Percentiles rank a stretch among this genome's conserved stretches.
Evolutionary conservation across 176 grass and related monocot species (phyloP).

Genomic region (Melocanna baccifera): DNA sequence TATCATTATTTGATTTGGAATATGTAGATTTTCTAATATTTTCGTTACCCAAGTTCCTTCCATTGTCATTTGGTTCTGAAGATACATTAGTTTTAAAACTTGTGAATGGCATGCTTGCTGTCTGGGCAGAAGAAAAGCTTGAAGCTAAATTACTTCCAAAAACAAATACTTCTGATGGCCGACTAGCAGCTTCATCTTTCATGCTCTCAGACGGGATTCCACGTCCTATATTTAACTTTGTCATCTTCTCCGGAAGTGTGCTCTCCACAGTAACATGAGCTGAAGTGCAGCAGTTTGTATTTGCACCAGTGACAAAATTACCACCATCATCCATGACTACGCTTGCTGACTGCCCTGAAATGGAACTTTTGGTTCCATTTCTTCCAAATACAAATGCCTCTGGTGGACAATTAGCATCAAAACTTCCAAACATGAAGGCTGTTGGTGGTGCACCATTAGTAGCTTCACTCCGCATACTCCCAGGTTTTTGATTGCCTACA

Average conservation of each 20-base stretch:
- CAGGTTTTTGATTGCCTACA: slow-evolving; percentile 8
- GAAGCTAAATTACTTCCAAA: slow-evolving; percentile 55
- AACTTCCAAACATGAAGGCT: neutral
- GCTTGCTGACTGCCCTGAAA: slow-evolving; percentile 9
- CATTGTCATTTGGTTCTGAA: slow-evolving; percentile 17
- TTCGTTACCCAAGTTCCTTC: slow-evolving; percentile 19
- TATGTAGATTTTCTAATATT: slow-evolving; percentile 15
- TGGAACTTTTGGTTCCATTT: slow-evolving; percentile 14
- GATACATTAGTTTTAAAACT: slow-evolving; percentile 25
- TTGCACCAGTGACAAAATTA: slow-evolving; percentile 29
- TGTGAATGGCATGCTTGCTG: slow-evolving; percentile 20
- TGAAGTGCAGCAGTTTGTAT: slow-evolving; percentile 20
- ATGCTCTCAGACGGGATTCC: slow-evolving; percentile 30
- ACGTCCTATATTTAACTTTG: slow-evolving; percentile 52
- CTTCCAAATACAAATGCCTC: slow-evolving; percentile 23
- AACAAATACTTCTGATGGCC: slow-evolving; percentile 31
- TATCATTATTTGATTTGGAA: slow-evolving; percentile 22
- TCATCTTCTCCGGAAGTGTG: slow-evolving; percentile 52
- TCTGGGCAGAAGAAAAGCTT: slow-evolving; percentile 48
- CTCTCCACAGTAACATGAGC: slow-evolving; percentile 8
- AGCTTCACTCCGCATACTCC: neutral
- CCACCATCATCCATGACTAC: neutral
- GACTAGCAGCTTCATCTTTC: slow-evolving; percentile 33
- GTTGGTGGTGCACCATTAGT: neutral
- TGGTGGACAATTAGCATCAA: slow-evolving; percentile 14